phyloP scores from a whole-genome alignment of 1,284 basidiomycete species.

The Cryptococcus sp. region DNA sequence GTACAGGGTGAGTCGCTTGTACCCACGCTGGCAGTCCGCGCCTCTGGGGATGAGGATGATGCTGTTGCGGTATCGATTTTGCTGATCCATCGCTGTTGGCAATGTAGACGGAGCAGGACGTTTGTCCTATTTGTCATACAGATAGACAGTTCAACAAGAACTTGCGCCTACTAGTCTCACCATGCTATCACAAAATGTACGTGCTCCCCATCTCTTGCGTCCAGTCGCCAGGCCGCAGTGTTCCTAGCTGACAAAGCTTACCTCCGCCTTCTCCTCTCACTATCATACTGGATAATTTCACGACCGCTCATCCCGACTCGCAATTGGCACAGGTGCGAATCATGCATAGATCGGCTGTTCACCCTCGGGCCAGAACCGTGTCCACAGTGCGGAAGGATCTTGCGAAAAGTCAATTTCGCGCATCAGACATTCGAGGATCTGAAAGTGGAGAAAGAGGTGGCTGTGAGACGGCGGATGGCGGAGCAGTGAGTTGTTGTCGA shows the following conservation, averaged over 20 bases:
- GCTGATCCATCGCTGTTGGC: not conserved
- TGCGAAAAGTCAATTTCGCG: conserved; percentile 90
- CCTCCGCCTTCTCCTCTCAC: not conserved
- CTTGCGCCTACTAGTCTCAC: conserved; percentile 86
- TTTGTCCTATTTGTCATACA: conserved; percentile 96
- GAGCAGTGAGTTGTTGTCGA: conserved; percentile 65
- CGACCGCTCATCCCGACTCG: conserved; percentile 1
- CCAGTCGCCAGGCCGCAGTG: not conserved
- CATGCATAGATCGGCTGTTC: conserved; percentile 95
- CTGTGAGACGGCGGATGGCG: conserved; percentile 78
- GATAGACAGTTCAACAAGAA: conserved; percentile 95
- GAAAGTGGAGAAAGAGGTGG: conserved; percentile 93
- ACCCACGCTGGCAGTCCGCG: not conserved
- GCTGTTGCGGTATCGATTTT: not conserved
- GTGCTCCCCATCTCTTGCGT: not conserved
- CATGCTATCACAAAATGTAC: conserved; percentile 98
- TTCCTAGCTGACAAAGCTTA: not conserved
- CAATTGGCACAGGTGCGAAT: conserved; percentile 74
- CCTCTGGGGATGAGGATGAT: not conserved
- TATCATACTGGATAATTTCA: not conserved
- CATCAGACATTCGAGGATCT: conserved; percentile 98
- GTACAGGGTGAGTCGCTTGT: conserved; percentile 35
- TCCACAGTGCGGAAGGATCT: conserved; percentile 85
- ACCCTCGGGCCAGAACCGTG: conserved; percentile 95
- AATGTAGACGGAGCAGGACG: conserved; percentile 80